Base-by-base conservation (phyloP, 345 rosid genomes). In the Theobroma cacao region DNA sequence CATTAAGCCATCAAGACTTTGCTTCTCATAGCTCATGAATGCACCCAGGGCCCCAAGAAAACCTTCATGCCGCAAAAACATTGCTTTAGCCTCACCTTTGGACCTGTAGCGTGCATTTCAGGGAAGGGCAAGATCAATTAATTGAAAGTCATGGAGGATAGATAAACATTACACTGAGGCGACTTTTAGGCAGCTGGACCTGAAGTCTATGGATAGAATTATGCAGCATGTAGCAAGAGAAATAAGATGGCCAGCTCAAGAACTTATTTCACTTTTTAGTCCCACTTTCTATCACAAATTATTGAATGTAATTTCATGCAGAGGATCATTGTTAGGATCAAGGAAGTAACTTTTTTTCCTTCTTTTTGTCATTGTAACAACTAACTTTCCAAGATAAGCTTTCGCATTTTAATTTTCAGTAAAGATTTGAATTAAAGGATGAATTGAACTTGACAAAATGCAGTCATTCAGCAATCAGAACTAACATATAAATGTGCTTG, bases 41-140 rank as follows among this genome's bases (percentile, higher is more conserved):
- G 98, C 96, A 20, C 98, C 97, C 82, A 91, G 65, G 20, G 92
- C 95, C 72, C 98, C 98, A 58, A 94, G 90, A 88, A 94, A 93
- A 45, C 97, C 98, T 88, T 91, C 97, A 66, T 94, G 97, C 66
- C 82, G 75, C 77, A 93, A 80, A 77, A 91, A 94, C 97, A 93
- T 88, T 71, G 98, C 97, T 81, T 91, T 81, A 4, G 95, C 97
- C 74, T 91, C 97, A 3, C 98, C 97, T 88, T 91, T 94, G 9
- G 95, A 93, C 97, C 98, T 91, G 81, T 34, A 78, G 68, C 72
- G 20, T 24, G n/a, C 55, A 56, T 41, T 75, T 53, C 47, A 13
- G 28, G 17, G 68, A 40, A 55, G 70, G 5, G 53, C 40, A 76
- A 62, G 52, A 60, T 62, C 22, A 13, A 43, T 33, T 50, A 31